These are phyloP conservation scores for Hebeloma cylindrosporum DNA, from an alignment of 768 basidiomycete species.

Conservation along the genomic window DNA sequence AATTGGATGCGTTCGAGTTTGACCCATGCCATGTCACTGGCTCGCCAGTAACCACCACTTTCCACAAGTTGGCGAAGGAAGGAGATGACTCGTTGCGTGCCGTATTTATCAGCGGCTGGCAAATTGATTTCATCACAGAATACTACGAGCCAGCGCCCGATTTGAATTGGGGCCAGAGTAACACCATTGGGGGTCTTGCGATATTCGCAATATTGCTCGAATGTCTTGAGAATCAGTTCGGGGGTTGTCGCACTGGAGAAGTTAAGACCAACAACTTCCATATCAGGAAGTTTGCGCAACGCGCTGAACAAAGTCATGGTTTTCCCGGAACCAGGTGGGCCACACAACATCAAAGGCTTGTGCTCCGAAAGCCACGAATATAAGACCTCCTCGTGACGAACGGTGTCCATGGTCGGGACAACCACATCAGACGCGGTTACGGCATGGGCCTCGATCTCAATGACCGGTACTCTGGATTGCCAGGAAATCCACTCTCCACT, in stretches of 20 bases:
- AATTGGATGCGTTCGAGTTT: conserved; percentile 98
- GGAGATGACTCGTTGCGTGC: conserved; percentile 97
- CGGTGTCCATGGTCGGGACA: conserved; percentile 97
- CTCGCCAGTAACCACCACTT: conserved; percentile 91
- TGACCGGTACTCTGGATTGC: conserved; percentile 88
- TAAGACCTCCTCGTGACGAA: conserved; percentile 96
- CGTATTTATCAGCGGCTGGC: conserved; percentile 95
- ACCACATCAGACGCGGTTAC: conserved; percentile 96
- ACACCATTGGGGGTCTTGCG: conserved; percentile 99
- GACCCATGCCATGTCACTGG: conserved; percentile 95
- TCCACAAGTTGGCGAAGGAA: conserved; percentile 98
- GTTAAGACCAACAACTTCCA: conserved; percentile 99
- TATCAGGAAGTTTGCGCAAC: conserved; percentile 93
- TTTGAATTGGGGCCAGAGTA: conserved; percentile 88
- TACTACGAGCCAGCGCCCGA: conserved; percentile 98
- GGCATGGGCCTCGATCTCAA: conserved; percentile 96
- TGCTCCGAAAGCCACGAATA: conserved; percentile 99
- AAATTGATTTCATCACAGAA: conserved; percentile 99
- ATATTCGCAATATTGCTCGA: conserved; percentile 99
- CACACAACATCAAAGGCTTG: conserved; percentile 96
- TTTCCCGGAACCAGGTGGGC: conserved; percentile 99
- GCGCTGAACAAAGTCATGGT: conserved; percentile 99
- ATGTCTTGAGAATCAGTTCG: conserved; percentile 97
- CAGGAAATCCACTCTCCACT: conserved; percentile 89
- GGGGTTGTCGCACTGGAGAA: conserved; percentile 99